Evolutionary conservation across 2,329 filamentous ascomycete species (phyloP), one percentile per base, ranked within the genome.

Genomic region (Colletotrichum orbiculare): DNA sequence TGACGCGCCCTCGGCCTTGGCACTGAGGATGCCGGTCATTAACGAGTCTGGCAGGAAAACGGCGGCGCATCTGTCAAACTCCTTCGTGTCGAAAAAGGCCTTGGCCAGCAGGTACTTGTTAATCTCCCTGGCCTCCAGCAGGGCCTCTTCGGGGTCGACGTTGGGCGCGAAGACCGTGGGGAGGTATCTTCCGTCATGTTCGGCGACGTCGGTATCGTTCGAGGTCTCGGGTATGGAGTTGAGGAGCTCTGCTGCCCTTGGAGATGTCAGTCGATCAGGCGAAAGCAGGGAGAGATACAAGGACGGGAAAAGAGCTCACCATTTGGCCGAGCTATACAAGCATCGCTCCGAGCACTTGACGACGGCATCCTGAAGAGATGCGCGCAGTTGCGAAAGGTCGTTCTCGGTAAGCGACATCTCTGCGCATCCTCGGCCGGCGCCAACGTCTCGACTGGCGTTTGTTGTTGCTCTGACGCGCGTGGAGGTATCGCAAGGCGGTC

Each of bases 281-380:
- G 41, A 25, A 15, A 15, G 48, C 54, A 52, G 54, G 54, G 37
- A 25, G 25, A 34, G 17, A 6, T 25, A 3, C 2, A 34, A 39
- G n/a, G 17, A 47, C 41, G 37, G 42, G 34, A 25, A 8, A 3
- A 53, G 50, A 53, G 53, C 72, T 61, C 76, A 97, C 96, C 96
- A 99, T 88, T 98, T 98, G 35, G 96, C 91, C 7, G 95, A 96
- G 73, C 97, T 94, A 74, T 97, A 98, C 11, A 99, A 86, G 77
- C 96, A 97, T 76, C 96, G 85, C 76, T 99, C 96, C 1, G 94
- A 97, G 80, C 94, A 98, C 75, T 94, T 94, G 33, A 96, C 85
- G 3, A 96, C 90, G 37, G 95, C 93, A 73, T 94, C 91, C 76
- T 97, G 93, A 47, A 97, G 84, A 39, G 92, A 88, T 42, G 85